These are phyloP conservation scores for Botryotinia globosa DNA, from an alignment of 2,329 filamentous ascomycete species.

Conservation along the genomic window DNA sequence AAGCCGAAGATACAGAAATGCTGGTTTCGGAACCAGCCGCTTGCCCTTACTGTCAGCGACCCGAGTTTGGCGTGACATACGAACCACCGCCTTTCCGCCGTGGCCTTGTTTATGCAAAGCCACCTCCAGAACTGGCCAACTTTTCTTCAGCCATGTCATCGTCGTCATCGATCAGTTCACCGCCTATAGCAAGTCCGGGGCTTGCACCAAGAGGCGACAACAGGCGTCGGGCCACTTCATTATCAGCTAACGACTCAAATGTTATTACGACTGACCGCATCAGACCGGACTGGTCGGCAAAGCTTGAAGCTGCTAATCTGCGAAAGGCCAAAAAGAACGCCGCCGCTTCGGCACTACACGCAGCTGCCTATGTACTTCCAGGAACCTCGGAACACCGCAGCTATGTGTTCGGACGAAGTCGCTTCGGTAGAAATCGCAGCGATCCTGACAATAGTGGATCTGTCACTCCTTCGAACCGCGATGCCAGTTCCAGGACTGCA, in stretches of 20 bases:
- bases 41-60: slow-evolving; percentile 92
- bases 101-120: slow-evolving; percentile 68
- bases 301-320: slow-evolving; percentile 78
- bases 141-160: slow-evolving; percentile 77
- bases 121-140: slow-evolving; percentile 50
- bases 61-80: slow-evolving; percentile 96
- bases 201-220: slow-evolving; percentile 33
- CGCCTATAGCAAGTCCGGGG: slow-evolving; percentile 34
- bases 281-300: slow-evolving; percentile 90
- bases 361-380: slow-evolving; percentile 63
- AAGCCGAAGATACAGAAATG: slow-evolving; percentile 50
- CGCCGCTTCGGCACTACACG: slow-evolving; percentile 66
- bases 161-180: slow-evolving; percentile 71
- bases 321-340: slow-evolving; percentile 84
- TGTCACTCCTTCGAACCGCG: slow-evolving; percentile 32
- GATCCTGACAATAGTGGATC: slow-evolving; percentile 37
- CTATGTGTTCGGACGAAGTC: slow-evolving; percentile 36
- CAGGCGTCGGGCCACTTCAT: slow-evolving; percentile 60
- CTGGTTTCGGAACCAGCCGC: slow-evolving; percentile 87
- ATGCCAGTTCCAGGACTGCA: slow-evolving; percentile 30
- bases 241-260: slow-evolving; percentile 79
- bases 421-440: slow-evolving; percentile 36
- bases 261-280: slow-evolving; percentile 93
- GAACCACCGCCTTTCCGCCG: slow-evolving; percentile 83
- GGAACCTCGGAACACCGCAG: slow-evolving; percentile 32